phyloP scores from a whole-genome alignment of 805 yeast species.

The Ogataea siamensis region DNA sequence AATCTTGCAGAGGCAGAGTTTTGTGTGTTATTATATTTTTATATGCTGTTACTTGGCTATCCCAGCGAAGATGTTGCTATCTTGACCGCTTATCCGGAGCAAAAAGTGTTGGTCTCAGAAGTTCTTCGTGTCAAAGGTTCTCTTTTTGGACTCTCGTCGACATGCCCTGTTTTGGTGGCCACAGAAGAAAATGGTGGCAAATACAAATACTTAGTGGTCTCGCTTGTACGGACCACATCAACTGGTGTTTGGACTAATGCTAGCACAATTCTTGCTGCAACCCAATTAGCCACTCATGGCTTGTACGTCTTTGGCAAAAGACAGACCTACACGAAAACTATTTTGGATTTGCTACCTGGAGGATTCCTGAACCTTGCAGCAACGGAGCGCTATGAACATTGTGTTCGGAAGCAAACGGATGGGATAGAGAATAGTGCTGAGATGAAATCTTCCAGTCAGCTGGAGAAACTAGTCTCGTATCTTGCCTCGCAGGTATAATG shows the following conservation, averaged over 20 bases:
- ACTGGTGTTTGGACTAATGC: slow-evolving; percentile 24
- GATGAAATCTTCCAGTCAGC: neutral
- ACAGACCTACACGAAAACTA: slow-evolving; percentile 7
- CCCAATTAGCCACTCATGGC: slow-evolving; percentile 18
- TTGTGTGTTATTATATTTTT: slow-evolving; percentile 43
- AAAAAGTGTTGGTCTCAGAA: slow-evolving; percentile 42
- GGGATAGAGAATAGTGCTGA: neutral
- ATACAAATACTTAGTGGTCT: slow-evolving; percentile 34
- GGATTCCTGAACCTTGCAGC: neutral
- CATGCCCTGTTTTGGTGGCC: slow-evolving; percentile 26
- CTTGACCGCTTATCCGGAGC: slow-evolving; percentile 40
- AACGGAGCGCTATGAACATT: neutral
- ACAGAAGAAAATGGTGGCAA: slow-evolving; percentile 31
- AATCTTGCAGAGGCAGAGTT: slow-evolving; percentile 50
- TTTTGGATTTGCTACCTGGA: slow-evolving; percentile 16
- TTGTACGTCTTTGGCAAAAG: slow-evolving; percentile 17
- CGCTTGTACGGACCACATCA: slow-evolving; percentile 35
- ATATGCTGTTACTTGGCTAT: slow-evolving; percentile 45
- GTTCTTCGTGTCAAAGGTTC: slow-evolving; percentile 35
- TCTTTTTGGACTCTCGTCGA: neutral
- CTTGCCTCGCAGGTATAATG: neutral
- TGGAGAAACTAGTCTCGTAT: neutral
- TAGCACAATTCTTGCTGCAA: neutral
- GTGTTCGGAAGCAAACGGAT: neutral
- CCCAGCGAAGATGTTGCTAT: slow-evolving; percentile 39